These are phyloP conservation scores for Solanum ossicruentum DNA, from an alignment of 257 asterid genomes.

Conservation along the genomic window DNA sequence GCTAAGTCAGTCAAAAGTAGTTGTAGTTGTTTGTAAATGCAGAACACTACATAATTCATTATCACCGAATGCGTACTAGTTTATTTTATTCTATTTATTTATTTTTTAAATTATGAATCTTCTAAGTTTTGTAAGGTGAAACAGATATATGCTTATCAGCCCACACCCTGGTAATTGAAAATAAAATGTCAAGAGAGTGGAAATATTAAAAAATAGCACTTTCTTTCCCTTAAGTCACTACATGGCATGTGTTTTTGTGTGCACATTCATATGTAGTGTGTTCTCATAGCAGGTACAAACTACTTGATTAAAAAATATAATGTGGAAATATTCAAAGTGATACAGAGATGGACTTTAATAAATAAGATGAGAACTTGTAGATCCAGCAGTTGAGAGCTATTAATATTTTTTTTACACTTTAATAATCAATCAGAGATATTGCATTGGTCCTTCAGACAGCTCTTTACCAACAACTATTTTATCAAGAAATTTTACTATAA, in stretches of 20 bases:
- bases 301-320: not conserved
- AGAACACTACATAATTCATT: not conserved
- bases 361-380: not conserved
- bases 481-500: not conserved
- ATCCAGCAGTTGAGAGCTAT: conserved; percentile 21
- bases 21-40: not conserved
- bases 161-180: not conserved
- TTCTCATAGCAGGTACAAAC: not conserved
- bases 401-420: not conserved
- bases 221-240: not conserved
- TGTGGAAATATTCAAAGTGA: not conserved
- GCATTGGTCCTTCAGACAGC: not conserved
- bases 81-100: not conserved
- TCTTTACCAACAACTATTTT: not conserved
- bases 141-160: not conserved
- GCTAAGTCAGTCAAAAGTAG: not conserved
- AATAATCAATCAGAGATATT: not conserved
- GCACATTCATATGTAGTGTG: not conserved
- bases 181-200: not conserved
- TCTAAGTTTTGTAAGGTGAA: not conserved
- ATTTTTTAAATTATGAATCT: not conserved
- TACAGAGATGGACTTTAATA: not conserved
- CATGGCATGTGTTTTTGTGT: not conserved
- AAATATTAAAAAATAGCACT: not conserved
- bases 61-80: not conserved